Conservation (phyloP, 2,329 filamentous ascomycete species). For the Colletotrichum echinochloae region DNA sequence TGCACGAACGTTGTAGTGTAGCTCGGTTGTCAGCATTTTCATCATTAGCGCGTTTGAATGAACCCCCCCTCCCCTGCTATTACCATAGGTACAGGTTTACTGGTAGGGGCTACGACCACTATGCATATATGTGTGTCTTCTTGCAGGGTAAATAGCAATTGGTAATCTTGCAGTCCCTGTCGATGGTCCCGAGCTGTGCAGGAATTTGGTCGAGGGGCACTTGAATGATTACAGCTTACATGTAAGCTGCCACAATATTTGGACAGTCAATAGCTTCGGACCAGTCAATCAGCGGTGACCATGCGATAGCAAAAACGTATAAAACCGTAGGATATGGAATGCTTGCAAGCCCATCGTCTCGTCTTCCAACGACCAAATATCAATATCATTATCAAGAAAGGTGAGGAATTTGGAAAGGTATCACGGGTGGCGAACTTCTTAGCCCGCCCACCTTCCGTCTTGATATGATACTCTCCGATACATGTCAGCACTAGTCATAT, state of each 20-base stretch:
- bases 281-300: not conserved
- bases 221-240: not conserved
- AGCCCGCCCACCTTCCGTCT: not conserved
- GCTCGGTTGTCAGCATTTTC: not conserved
- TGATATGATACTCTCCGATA: not conserved
- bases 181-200: not conserved
- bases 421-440: not conserved
- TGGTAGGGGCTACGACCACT: not conserved
- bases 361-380: not conserved
- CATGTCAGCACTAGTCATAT: conserved; percentile 23
- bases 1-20: conserved; percentile 15
- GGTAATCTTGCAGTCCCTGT: not conserved
- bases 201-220: not conserved
- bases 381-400: not conserved
- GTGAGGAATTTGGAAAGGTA: not conserved
- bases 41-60: conserved; percentile 4
- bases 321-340: not conserved
- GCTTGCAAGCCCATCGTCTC: not conserved
- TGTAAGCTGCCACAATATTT: not conserved
- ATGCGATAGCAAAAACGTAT: not conserved
- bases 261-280: fast-evolving
- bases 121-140: not conserved
- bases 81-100: not conserved
- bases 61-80: not conserved
- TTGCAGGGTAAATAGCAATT: conserved; percentile 10